Evolutionary conservation across 2,329 filamentous ascomycete species (phyloP), one percentile per base, ranked within the genome.

Genomic region (Bipolaris cookei): DNA sequence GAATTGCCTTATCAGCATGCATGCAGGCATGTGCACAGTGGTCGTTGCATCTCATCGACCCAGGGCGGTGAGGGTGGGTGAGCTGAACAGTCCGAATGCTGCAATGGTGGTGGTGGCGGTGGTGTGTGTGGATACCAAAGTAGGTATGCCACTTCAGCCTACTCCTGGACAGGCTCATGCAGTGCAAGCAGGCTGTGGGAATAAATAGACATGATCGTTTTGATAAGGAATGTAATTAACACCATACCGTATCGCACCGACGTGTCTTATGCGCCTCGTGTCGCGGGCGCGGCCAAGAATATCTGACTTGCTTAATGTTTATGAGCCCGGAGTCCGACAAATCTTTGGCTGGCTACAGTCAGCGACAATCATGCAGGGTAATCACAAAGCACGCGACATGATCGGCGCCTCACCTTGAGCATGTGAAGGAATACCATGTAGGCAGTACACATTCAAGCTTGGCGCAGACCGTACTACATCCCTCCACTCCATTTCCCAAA

Each of bases 401-500:
- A 13, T 14, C 32, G 1, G 18, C 18, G 13, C 35, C 20, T 39
- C 16, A 28, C 47, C 14, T 52, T 32, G 32, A 44, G 30, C 47
- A 51, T 45, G 53, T 56, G 43, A 59, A 44, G 28, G 38, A 8
- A 28, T 35, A 30, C 25, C 16, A 20, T 32, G 18, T 32, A 45
- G 39, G 51, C 45, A 39, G 34, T 53, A 57, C 48, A 42, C 13
- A 46, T 57, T 41, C 30, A 54, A 18, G 16, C 60, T 63, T 63
- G 62, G 60, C 58, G 48, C 57, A 61, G 55, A 37, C n/a, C 6
- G 18, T 23, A 11, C 20, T 20, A 41, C 18, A 3, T 41, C 8
- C 6, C 16, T 32, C 3, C 25, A 7, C 23, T 10, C 6, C n/a
- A 30, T 30, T 7, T 28, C 23, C 7, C 25, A 18, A 30, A n/a